Evolutionary conservation across 106 monocot species (phyloP).

Genomic region (Dioscorea alata): DNA sequence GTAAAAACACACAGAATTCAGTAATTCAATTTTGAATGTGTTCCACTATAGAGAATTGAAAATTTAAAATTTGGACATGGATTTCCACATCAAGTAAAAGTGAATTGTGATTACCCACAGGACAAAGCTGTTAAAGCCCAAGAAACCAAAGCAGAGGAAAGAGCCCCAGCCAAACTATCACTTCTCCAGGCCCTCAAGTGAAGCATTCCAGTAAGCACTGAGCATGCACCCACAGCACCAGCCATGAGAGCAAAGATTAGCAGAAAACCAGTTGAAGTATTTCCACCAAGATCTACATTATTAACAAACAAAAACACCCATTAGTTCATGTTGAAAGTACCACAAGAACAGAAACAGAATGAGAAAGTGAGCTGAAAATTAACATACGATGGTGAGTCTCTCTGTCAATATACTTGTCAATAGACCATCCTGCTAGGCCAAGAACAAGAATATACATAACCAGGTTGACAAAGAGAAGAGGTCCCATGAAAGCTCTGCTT

Average conservation of each 20-base stretch:
- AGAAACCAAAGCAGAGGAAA: conserved; percentile 25
- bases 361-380: not conserved
- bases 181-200: conserved; percentile 28
- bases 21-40: not conserved
- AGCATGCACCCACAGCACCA: conserved; percentile 21
- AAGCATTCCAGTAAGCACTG: conserved; percentile 14
- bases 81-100: too few relatives aligned
- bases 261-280: conserved; percentile 12
- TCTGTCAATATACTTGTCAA: conserved; percentile 35
- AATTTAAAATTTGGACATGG: not conserved
- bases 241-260: conserved; percentile 34
- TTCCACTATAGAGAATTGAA: not conserved
- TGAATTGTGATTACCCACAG: conserved; percentile 7
- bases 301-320: not conserved
- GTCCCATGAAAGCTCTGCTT: conserved; percentile 4
- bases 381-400: conserved; percentile 19
- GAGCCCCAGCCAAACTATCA: conserved; percentile 24
- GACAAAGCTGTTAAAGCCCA: conserved; percentile 28
- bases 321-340: too few relatives aligned
- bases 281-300: conserved; percentile 25
- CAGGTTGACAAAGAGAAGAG: conserved; percentile 13
- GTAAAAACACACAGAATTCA: not conserved
- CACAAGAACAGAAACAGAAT: not conserved
- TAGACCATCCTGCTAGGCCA: conserved; percentile 26
- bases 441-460: conserved; percentile 15